Evolutionary conservation across 2,329 filamentous ascomycete genomes (phyloP).

Genomic region (Daldinia sp.): DNA sequence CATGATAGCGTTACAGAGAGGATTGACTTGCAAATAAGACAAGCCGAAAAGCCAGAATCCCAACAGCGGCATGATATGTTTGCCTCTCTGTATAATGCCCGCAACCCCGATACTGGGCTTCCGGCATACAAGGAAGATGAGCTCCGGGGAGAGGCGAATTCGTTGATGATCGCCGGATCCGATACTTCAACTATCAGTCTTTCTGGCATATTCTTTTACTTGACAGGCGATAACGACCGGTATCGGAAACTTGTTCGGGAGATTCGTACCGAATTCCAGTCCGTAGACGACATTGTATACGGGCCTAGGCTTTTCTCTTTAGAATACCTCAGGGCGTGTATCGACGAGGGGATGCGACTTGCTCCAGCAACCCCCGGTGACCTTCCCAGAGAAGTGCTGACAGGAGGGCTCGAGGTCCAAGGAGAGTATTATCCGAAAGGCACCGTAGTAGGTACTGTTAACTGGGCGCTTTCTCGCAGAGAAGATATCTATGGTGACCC

Average conservation of each 20-base stretch:
- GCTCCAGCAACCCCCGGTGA: slow-evolving; percentile 37
- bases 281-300: slow-evolving; percentile 38
- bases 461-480: slow-evolving; percentile 34
- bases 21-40: neutral
- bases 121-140: slow-evolving; percentile 34
- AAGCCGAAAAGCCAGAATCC: slow-evolving; percentile 27
- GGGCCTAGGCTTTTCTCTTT: slow-evolving; percentile 40
- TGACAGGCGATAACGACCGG: slow-evolving; percentile 22
- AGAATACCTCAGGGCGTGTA: slow-evolving; percentile 43
- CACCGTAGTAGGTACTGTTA: slow-evolving; percentile 40
- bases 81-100: slow-evolving; percentile 41
- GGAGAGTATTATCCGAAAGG: slow-evolving; percentile 43
- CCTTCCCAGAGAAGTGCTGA: slow-evolving; percentile 41
- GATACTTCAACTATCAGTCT: slow-evolving; percentile 42
- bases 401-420: slow-evolving; percentile 38
- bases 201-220: slow-evolving; percentile 42
- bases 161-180: slow-evolving; percentile 32
- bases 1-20: slow-evolving; percentile 33
- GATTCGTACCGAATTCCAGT: slow-evolving; percentile 33
- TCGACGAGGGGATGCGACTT: slow-evolving; percentile 48
- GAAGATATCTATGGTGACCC: slow-evolving; percentile 36
- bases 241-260: slow-evolving; percentile 38
- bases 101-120: slow-evolving; percentile 36
- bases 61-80: slow-evolving; percentile 46
- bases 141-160: slow-evolving; percentile 13